phyloP scores from a whole-genome alignment of 495 filamentous ascomycete genomes.

The Terfezia boudieri region DNA sequence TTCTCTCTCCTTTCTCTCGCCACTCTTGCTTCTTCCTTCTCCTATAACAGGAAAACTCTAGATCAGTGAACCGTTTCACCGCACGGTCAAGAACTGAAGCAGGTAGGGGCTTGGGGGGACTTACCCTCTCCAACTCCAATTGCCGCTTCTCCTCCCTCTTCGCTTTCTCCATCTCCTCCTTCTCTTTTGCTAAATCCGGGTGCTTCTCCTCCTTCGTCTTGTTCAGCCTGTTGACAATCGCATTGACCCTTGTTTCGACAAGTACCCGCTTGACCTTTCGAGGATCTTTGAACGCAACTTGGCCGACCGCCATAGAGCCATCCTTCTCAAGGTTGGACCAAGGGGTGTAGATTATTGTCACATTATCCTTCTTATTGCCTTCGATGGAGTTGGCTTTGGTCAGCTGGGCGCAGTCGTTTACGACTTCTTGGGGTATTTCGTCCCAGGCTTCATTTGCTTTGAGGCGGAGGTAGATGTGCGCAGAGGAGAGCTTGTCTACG shows the following conservation, averaged over 20 bases:
- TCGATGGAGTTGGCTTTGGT: slow-evolving; percentile 99
- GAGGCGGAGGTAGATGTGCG: slow-evolving; percentile 82
- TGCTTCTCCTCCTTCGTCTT: slow-evolving; percentile 80
- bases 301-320: slow-evolving; percentile 84
- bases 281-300: slow-evolving; percentile 86
- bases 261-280: slow-evolving; percentile 62
- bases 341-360: slow-evolving; percentile 89
- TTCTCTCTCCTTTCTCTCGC: slow-evolving; percentile 61
- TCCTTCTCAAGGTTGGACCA: slow-evolving; percentile 95
- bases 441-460: slow-evolving; percentile 72
- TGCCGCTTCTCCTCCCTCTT: slow-evolving; percentile 47
- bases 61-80: background rate
- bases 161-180: slow-evolving; percentile 47
- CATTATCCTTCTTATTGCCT: slow-evolving; percentile 98
- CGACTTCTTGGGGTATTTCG: slow-evolving; percentile 44
- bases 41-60: slow-evolving; percentile 22
- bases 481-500: slow-evolving; percentile 89
- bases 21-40: slow-evolving; percentile 57
- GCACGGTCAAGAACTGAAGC: background rate
- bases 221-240: slow-evolving; percentile 84
- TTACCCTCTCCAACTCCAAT: slow-evolving; percentile 38
- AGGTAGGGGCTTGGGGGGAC: background rate
- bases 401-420: slow-evolving; percentile 77
- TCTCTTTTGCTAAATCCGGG: slow-evolving; percentile 58
- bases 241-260: slow-evolving; percentile 54